Evolutionary conservation across 495 filamentous ascomycete genomes (phyloP), one percentile per base, ranked within the genome.

Genomic region (Zalerion maritima): DNA sequence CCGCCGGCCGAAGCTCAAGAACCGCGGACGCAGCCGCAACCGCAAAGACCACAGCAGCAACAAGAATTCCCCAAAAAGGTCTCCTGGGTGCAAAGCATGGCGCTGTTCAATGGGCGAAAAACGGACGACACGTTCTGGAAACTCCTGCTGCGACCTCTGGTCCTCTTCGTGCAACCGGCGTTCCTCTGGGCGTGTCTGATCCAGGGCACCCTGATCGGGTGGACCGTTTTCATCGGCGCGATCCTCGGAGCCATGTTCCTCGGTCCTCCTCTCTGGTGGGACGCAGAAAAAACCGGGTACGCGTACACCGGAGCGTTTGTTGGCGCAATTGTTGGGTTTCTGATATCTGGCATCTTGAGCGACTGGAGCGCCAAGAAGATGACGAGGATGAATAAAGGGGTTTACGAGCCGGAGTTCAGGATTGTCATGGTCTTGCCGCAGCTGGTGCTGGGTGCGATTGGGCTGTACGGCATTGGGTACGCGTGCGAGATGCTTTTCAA

Each of bases 141-240:
- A 57, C 46, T 71, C 41, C 48, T 81, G 42, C 43, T 81, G 53
- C 58, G 81, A 46, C 62, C 66, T 37, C 45, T 74, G 43, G 57
- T 79, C 34, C 51, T 78, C 38, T 47, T 82, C 41, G 48, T 81
- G 10, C 86, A 94, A 38, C 86, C 85, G 0, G 81, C 80, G 21
- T 76, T 94, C 30, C 45, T 93, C 19, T 94, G 83, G 81, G 83
- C 81, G 6, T 86, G 78, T 46, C 59, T 94, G 2, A 92, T 82
- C 24, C 86, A 94, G 64, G 85, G 85, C 8, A 70, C 81, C 1
- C 63, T 93, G 35, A 91, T 94, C 37, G 86, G 86, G 35, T 94
- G 86, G 86, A 85, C 83, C 3, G 86, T 94, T 5, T 76, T 94
- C 45, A 89, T 94, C 29, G 85, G 85, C 26, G 79, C 93, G 15